phyloP scores from a whole-genome alignment of 192 early-diverging fungal species.

The Backusella westeae region DNA sequence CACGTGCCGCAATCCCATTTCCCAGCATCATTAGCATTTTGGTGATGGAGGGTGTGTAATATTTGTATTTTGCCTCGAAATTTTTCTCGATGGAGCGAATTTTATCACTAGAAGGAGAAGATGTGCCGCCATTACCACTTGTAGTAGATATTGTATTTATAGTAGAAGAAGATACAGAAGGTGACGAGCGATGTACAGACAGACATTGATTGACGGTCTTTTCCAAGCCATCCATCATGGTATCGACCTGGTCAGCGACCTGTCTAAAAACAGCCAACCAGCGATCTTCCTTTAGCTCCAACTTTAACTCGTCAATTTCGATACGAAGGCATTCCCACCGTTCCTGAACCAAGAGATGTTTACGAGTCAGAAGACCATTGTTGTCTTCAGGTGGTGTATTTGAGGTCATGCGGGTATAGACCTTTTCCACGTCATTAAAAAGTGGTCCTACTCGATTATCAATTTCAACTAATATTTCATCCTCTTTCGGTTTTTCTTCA shows the following conservation, averaged over 20 bases:
- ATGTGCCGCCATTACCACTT: neutral
- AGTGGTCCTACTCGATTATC: constrained; percentile 52
- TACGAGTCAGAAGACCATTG: constrained; percentile 27
- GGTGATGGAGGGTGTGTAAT: constrained; percentile 51
- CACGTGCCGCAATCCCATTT: constrained; percentile 49
- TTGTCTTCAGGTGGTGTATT: constrained; percentile 28
- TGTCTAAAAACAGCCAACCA: constrained; percentile 56
- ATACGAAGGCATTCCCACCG: constrained; percentile 52
- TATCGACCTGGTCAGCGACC: constrained; percentile 52
- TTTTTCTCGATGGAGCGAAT: constrained; percentile 50
- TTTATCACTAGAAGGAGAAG: constrained; percentile 35
- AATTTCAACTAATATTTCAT: constrained; percentile 39
- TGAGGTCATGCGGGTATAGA: constrained; percentile 38
- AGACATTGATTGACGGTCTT: constrained; percentile 49
- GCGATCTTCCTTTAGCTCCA: constrained; percentile 58
- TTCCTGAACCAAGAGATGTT: constrained; percentile 38
- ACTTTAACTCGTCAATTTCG: constrained; percentile 54
- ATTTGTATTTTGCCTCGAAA: constrained; percentile 57
- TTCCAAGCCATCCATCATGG: constrained; percentile 58
- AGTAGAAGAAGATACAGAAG: constrained; percentile 22
- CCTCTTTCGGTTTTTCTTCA: constrained; percentile 27
- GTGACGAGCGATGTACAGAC: neutral
- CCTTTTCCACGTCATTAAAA: constrained; percentile 46
- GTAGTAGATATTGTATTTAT: neutral
- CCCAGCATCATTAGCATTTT: constrained; percentile 57